phyloP scores from a whole-genome alignment of 2,329 filamentous ascomycete genomes.

The Sphaerulina vaccinii region DNA sequence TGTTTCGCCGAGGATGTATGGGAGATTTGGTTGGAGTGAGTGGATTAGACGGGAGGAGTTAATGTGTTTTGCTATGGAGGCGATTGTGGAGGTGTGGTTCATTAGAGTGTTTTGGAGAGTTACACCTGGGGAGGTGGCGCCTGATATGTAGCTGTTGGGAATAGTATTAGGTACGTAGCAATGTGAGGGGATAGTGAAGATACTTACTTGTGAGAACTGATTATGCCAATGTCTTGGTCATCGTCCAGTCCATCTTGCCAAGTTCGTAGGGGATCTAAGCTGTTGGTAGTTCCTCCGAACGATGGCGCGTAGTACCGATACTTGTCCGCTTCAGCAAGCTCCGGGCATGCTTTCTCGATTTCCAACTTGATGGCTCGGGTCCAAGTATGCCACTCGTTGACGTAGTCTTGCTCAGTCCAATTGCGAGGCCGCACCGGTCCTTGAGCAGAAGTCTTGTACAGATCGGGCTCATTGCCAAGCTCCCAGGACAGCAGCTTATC shows the following conservation, averaged over 20 bases:
- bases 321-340: constrained; percentile 41
- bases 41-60: constrained; percentile 44
- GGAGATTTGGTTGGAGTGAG: constrained; percentile 38
- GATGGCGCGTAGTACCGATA: constrained; percentile 59
- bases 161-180: too few relatives aligned
- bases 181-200: not conserved
- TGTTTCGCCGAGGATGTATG: constrained; percentile 60
- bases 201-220: constrained; percentile 59
- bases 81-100: constrained; percentile 59
- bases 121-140: constrained; percentile 58
- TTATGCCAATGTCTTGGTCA: constrained; percentile 52
- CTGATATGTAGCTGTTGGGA: constrained; percentile 62
- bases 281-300: constrained; percentile 55
- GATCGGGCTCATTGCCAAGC: constrained; percentile 64
- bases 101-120: constrained; percentile 62
- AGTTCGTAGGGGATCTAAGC: constrained; percentile 50
- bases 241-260: constrained; percentile 56
- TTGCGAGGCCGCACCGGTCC: constrained; percentile 51
- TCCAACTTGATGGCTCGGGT: constrained; percentile 50
- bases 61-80: constrained; percentile 51
- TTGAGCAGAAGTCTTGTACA: constrained; percentile 55
- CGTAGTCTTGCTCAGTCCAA: constrained; percentile 58
- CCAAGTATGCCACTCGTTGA: constrained; percentile 58
- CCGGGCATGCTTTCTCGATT: constrained; percentile 52
- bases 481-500: constrained; percentile 59